Evolutionary conservation across 345 rosid genomes (phyloP).

Genomic region (Salix udensis): DNA sequence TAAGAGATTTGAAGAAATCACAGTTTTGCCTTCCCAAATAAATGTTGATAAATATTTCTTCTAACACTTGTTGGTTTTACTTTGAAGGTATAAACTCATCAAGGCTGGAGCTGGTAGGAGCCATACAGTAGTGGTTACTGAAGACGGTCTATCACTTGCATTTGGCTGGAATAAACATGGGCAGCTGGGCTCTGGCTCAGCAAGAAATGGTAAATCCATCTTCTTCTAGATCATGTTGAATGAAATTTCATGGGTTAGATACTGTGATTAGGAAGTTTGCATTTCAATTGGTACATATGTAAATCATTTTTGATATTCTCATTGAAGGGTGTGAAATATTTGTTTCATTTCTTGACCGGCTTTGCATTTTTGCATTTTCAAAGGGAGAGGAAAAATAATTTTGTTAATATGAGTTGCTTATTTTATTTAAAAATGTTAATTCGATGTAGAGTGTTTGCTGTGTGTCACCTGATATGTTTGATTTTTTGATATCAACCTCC

Average conservation of each 20-base stretch:
- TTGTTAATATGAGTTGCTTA: background rate
- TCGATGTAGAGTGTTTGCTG: background rate
- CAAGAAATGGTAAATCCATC: conserved; percentile 56
- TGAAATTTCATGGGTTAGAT: background rate
- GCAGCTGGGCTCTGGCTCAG: conserved; percentile 82
- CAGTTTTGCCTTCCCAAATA: background rate
- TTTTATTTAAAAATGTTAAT: background rate
- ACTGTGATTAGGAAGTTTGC: background rate
- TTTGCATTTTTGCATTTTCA: background rate
- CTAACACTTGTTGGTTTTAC: background rate
- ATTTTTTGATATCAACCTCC: background rate
- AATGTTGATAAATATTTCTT: background rate
- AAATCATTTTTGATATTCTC: background rate
- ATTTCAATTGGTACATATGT: background rate
- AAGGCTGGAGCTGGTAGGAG: conserved; percentile 74
- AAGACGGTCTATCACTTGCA: conserved; percentile 69
- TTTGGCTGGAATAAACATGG: conserved; percentile 99
- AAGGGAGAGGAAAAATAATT: background rate
- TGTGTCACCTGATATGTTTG: background rate
- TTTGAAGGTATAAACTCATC: conserved; percentile 63
- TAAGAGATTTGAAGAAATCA: background rate
- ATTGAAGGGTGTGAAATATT: background rate
- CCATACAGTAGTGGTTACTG: conserved; percentile 80
- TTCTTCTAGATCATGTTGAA: background rate
- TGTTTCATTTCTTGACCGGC: background rate